Base-by-base conservation (phyloP, 129 eudicot genomes). In the Saposhnikovia divaricata region DNA sequence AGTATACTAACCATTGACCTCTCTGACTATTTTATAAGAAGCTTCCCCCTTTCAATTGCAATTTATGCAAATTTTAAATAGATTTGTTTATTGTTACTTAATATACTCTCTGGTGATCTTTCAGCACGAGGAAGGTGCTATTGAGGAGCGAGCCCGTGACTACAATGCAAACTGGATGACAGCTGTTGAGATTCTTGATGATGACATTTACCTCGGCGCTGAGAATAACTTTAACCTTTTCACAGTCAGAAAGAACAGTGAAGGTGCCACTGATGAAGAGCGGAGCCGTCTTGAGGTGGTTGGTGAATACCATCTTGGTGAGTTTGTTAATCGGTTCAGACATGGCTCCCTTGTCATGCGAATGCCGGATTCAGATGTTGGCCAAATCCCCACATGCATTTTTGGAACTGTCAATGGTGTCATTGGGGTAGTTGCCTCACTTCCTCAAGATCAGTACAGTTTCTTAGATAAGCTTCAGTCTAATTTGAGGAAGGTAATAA, bases 141-240 rank as follows among this genome's bases (percentile, higher is more conserved):
- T 96, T 18, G 99, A 96, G 87, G 99, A 96, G 86, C 93, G 99
- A 27, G 99, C 99, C 19, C 96, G 99, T 21, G 99, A 96, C 79
- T 96, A 96, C 86, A 96, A 92, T 70, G 97, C 99, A 27, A 92
- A 92, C 45, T 96, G 99, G 99, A 96, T 96, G 97, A 89, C 99
- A 71, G 99, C 97, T 5, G 97, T 96, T 2, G 99, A 96, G 87
- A 92, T 92, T 71, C 90, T 95, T 0, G 96, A 95, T 66, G 99
- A 95, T 40, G 97, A 92, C 78, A 85, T 90, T 66, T 92, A 95
- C 85, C 91, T 95, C 8, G 99, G 99, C 10, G 95, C 99, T 3
- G 99, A 95, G 76, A 95, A 92, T 55, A 95, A 92, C 25, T 95
- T 83, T 71, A 95, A 95, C 87, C 90, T 95, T 75, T 89, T 95